phyloP scores from a whole-genome alignment of 2,329 filamentous ascomycete species.

The Aureobasidium pullulans region DNA sequence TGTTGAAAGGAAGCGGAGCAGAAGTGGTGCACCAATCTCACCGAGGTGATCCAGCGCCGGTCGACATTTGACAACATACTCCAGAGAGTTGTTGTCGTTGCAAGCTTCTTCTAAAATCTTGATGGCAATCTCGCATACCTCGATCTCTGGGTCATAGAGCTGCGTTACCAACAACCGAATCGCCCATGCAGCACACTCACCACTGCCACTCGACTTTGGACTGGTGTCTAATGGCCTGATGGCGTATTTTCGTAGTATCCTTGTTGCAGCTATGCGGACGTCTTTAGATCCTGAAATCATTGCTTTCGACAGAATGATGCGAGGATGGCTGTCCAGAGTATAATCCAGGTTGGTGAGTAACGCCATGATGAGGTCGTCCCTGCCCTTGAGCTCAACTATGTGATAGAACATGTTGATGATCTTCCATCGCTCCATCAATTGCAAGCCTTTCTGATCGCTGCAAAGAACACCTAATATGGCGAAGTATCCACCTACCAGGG shows the following conservation, averaged over 20 bases:
- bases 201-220: slow-evolving; percentile 31
- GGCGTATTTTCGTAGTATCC: slow-evolving; percentile 79
- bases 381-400: slow-evolving; percentile 83
- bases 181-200: slow-evolving; percentile 81
- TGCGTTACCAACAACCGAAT: slow-evolving; percentile 97
- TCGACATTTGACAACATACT: slow-evolving; percentile 94
- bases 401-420: slow-evolving; percentile 99
- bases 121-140: slow-evolving; percentile 91
- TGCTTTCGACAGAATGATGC: slow-evolving; percentile 87
- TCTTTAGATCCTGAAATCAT: slow-evolving; percentile 85
- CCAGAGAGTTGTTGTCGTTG: slow-evolving; percentile 81
- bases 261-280: slow-evolving; percentile 84
- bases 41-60: slow-evolving; percentile 91
- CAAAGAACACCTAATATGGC: slow-evolving; percentile 83
- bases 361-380: slow-evolving; percentile 83
- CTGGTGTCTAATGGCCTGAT: slow-evolving; percentile 46
- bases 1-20: slow-evolving; percentile 88
- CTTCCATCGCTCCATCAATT: slow-evolving; percentile 90
- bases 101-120: slow-evolving; percentile 97
- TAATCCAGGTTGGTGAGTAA: slow-evolving; percentile 91
- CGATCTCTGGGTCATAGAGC: slow-evolving; percentile 92
- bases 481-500: slow-evolving; percentile 87
- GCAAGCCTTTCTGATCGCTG: slow-evolving; percentile 71
- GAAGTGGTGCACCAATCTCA: slow-evolving; percentile 88
- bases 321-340: slow-evolving; percentile 71